Evolutionary conservation across 1,284 basidiomycete genomes (phyloP).

Genomic region (Amylostereum areolatum): DNA sequence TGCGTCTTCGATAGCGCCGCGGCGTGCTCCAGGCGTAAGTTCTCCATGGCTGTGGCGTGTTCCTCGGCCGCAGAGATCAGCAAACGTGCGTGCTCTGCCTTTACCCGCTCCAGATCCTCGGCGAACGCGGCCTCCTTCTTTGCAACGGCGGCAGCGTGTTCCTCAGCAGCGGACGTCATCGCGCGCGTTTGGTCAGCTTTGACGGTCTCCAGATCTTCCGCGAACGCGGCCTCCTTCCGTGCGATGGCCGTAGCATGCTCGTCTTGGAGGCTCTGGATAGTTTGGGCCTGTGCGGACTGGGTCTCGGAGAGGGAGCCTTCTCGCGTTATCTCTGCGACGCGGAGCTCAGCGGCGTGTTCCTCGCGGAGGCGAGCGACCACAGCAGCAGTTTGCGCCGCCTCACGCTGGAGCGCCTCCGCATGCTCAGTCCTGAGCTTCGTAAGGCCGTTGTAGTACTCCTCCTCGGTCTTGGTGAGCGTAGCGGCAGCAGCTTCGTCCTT

Average conservation of each 20-base stretch:
- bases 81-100: slow-evolving; percentile 50
- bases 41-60: slow-evolving; percentile 37
- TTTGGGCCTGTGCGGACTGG: slow-evolving; percentile 54
- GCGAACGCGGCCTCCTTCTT: slow-evolving; percentile 59
- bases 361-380: slow-evolving; percentile 61
- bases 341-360: slow-evolving; percentile 63
- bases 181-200: slow-evolving; percentile 54
- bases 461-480: slow-evolving; percentile 60
- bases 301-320: slow-evolving; percentile 69
- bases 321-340: slow-evolving; percentile 66
- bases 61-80: slow-evolving; percentile 56
- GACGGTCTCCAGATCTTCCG: slow-evolving; percentile 55
- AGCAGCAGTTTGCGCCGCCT: slow-evolving; percentile 52
- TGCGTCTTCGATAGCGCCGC: slow-evolving; percentile 37
- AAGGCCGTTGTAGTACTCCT: slow-evolving; percentile 74
- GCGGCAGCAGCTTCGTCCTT: slow-evolving; percentile 54
- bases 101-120: slow-evolving; percentile 57
- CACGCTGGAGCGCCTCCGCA: slow-evolving; percentile 52
- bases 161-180: slow-evolving; percentile 52
- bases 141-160: slow-evolving; percentile 41
- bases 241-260: slow-evolving; percentile 60
- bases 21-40: slow-evolving; percentile 34
- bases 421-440: slow-evolving; percentile 68
- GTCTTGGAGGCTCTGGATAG: slow-evolving; percentile 58
- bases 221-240: slow-evolving; percentile 57